Percentiles rank a stretch among this genome's conserved stretches.
Evolutionary conservation across 1,139 yeast species (phyloP).

Genomic region (Taiozyma sp.): DNA sequence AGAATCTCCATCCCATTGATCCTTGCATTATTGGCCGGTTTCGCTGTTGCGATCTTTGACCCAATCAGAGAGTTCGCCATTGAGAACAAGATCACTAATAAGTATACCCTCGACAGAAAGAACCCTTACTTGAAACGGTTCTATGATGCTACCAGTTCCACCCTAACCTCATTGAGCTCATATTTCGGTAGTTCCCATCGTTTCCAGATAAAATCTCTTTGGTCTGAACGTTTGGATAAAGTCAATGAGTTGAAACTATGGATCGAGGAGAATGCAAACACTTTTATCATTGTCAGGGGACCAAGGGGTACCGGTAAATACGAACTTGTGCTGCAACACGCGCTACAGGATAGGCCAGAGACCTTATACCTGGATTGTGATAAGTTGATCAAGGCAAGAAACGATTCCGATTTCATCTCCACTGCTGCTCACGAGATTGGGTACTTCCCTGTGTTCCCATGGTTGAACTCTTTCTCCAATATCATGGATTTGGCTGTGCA

Average conservation of each 20-base stretch:
- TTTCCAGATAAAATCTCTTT: slow-evolving; percentile 37
- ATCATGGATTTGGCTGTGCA: slow-evolving; percentile 84
- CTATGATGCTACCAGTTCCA: slow-evolving; percentile 31
- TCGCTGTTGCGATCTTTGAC: slow-evolving; percentile 85
- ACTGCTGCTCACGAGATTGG: slow-evolving; percentile 76
- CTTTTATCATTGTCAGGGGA: slow-evolving; percentile 86
- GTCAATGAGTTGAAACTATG: slow-evolving; percentile 69
- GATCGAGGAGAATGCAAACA: slow-evolving; percentile 71
- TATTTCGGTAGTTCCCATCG: not conserved
- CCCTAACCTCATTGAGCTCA: slow-evolving; percentile 31
- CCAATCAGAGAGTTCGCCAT: slow-evolving; percentile 86
- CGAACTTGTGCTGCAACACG: slow-evolving; percentile 70
- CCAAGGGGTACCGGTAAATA: slow-evolving; percentile 94
- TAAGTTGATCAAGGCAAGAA: slow-evolving; percentile 61
- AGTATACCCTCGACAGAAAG: slow-evolving; percentile 34
- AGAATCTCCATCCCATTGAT: slow-evolving; percentile 56
- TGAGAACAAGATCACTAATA: slow-evolving; percentile 62
- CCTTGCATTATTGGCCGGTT: slow-evolving; percentile 61
- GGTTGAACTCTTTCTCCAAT: slow-evolving; percentile 79
- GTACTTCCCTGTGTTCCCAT: slow-evolving; percentile 89
- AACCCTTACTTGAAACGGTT: slow-evolving; percentile 30
- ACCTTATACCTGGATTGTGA: slow-evolving; percentile 80
- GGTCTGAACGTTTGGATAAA: slow-evolving; percentile 70
- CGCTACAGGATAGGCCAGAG: slow-evolving; percentile 51
- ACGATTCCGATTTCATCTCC: slow-evolving; percentile 64